Evolutionary conservation across 2,329 filamentous ascomycete species (phyloP).

Genomic region (Beauveria varroae): DNA sequence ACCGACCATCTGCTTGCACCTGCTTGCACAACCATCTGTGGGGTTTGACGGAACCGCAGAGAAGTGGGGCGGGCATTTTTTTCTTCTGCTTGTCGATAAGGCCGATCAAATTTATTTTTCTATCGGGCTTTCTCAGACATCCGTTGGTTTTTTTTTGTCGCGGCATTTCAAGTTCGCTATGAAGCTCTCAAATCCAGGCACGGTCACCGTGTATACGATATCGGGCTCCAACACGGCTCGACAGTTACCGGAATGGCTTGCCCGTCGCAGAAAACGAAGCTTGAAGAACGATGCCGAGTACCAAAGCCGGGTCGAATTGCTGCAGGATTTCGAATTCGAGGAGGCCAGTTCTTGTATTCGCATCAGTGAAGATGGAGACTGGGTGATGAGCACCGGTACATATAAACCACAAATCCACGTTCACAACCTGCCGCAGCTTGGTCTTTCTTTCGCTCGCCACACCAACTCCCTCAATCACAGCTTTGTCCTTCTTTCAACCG

Average conservation of each 20-base stretch:
- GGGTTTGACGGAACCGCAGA: neutral
- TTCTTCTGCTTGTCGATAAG: conserved; percentile 13
- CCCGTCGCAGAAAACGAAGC: conserved; percentile 79
- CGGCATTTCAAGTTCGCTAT: conserved; percentile 35
- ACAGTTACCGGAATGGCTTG: conserved; percentile 91
- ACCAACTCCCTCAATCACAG: conserved; percentile 88
- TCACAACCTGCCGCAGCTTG: conserved; percentile 89
- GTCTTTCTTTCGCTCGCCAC: conserved; percentile 88
- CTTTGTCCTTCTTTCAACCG: conserved; percentile 78
- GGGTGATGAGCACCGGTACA: conserved; percentile 89
- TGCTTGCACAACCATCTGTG: neutral
- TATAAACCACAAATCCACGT: conserved; percentile 69
- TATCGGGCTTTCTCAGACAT: neutral
- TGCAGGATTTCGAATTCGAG: conserved; percentile 97
- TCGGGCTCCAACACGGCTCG: conserved; percentile 83
- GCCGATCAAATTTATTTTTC: conserved; percentile 15
- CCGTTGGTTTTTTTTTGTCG: neutral
- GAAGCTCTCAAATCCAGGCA: conserved; percentile 76
- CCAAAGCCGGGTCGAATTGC: conserved; percentile 83
- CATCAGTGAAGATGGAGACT: conserved; percentile 90
- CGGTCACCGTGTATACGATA: conserved; percentile 89
- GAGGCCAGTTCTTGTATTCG: conserved; percentile 87
- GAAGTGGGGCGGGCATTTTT: conserved; percentile 9
- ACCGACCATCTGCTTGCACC: neutral
- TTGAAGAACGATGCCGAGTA: conserved; percentile 90